Evolutionary conservation across 352 stramenopile genomes (phyloP), one percentile per base, ranked within the genome.

Genomic region (Halophytophthora batemanensis): DNA sequence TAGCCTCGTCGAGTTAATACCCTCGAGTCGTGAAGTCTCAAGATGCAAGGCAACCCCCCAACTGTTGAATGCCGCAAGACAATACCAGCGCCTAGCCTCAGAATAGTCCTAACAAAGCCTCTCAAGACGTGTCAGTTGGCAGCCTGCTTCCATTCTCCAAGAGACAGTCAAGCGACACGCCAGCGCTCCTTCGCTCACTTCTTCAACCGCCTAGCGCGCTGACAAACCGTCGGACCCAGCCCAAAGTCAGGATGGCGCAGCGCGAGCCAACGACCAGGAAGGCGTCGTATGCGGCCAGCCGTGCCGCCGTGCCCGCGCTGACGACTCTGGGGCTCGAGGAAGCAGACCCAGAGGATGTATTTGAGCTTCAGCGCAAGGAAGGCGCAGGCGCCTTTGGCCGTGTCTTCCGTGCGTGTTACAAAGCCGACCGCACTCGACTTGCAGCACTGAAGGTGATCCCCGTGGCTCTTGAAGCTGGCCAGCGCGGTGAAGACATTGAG

Each of bases 371-470:
- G 40, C 78, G 61, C 35, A 82, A 82, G n/a, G 79, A 90, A 67
- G 79, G 79, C 12, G 75, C 74, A 6, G 79, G 79, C 0, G 76
- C 79, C 28, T 90, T 86, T 33, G 77, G 79, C 46, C 74, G 74
- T 29, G 77, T 90, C 2, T 90, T 88, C 45, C 70, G 75, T 22
- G 77, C 77, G 1, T 82, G 58, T 33, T 86, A 82, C 54, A 75
- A 74, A 11, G 25, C 21, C 21, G 49, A 86, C n/a, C 71, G 59
- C 6, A 53, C 44, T 2, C 48, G 52, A 12, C 57, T 86, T 31
- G 79, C 67, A 19, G 77, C 79, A n/a, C 51, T 90, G 21, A 90
- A 90, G 57, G 80, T 90, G 36, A 88, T 90, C 36, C 77, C 73
- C 6, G 74, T 87, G 11, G 74, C 73, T 1, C 59, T 88, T 8